Percentiles rank a stretch among this genome's conserved stretches.
phyloP scores from a whole-genome alignment of 345 rosid genomes.

The Camelina laxa region DNA sequence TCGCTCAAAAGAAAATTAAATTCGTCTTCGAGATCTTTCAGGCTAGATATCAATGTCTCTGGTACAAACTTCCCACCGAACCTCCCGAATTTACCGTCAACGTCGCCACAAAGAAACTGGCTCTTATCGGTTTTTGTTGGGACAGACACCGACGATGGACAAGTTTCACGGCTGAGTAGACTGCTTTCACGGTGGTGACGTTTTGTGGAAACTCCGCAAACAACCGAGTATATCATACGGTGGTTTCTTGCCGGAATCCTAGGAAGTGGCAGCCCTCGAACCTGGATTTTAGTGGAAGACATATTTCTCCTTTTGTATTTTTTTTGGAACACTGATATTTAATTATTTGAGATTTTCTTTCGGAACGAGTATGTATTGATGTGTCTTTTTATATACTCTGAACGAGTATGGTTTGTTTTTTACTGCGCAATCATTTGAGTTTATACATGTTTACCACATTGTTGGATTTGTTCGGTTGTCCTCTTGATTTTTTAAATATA shows the following conservation, averaged over 20 bases:
- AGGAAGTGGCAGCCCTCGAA: slow-evolving; percentile 13
- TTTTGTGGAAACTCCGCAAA: slow-evolving; percentile 21
- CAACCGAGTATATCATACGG: slow-evolving; percentile 16
- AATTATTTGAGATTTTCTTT: background rate
- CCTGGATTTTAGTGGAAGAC: slow-evolving; percentile 34
- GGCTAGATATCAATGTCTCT: slow-evolving; percentile 60
- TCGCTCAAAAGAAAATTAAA: slow-evolving; percentile 55
- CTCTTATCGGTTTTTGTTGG: slow-evolving; percentile 31
- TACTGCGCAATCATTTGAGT: background rate
- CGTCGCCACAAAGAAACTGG: background rate
- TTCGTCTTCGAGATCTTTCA: slow-evolving; percentile 64
- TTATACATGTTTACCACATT: slow-evolving; percentile 13
- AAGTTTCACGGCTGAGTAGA: background rate
- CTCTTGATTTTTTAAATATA: background rate
- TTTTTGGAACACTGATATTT: background rate
- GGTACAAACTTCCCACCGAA: slow-evolving; percentile 88
- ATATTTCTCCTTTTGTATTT: background rate
- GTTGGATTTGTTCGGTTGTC: background rate
- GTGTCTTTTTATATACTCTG: slow-evolving; percentile 6
- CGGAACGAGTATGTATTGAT: background rate
- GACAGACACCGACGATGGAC: slow-evolving; percentile 13
- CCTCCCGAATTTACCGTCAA: slow-evolving; percentile 54
- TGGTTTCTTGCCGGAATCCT: slow-evolving; percentile 21
- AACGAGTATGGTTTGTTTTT: background rate
- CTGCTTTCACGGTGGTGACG: slow-evolving; percentile 10